Base-by-base conservation (phyloP, 1,284 basidiomycete species). In the Ustilago sp. region DNA sequence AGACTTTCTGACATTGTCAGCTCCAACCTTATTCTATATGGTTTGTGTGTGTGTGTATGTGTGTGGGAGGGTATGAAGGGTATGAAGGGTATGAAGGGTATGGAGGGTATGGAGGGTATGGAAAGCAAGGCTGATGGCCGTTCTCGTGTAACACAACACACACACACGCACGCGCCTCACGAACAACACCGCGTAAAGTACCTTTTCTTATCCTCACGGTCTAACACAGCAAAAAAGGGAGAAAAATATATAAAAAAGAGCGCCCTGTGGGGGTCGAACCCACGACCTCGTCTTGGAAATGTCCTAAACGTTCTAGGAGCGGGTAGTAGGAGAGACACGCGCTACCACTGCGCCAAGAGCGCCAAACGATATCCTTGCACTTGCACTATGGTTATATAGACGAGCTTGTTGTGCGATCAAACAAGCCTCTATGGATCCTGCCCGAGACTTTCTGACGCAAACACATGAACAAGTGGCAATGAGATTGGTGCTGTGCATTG, bases 201-300 rank as follows among this genome's bases (percentile, higher is more conserved):
- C 52, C n/a, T 35, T 38, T 38, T 52, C 3, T 38, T 2, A 28
- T 17, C 32, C 61, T 41, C 17, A 59, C 59, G 66, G 66, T 63
- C 66, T 60, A 67, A 43, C 7, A 32, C 38, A 48, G n/a, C 28
- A 15, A 50, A 36, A 7, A 28, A 31, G 13, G 5, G 23, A 32
- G 23, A 59, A 39, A 35, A 41, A 43, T 45, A 45, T 4, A 31
- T n/a, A 36, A 59, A 59, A 59, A 35, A 13, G 11, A 73, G 70
- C 70, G 65, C 70, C 70, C 70, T 73, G 70, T 73, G 70, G 70
- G 70, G 70, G 65, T 73, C 70, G 70, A 73, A 73, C 70, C 70
- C 70, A 73, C 70, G 70, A 73, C 70, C 70, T 73, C 70, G 70
- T 73, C 70, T 73, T 31, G 38, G 34, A 6, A 15, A 13, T 9